phyloP scores from a whole-genome alignment of 2,329 filamentous ascomycete species.

The Apiospora arundinis region DNA sequence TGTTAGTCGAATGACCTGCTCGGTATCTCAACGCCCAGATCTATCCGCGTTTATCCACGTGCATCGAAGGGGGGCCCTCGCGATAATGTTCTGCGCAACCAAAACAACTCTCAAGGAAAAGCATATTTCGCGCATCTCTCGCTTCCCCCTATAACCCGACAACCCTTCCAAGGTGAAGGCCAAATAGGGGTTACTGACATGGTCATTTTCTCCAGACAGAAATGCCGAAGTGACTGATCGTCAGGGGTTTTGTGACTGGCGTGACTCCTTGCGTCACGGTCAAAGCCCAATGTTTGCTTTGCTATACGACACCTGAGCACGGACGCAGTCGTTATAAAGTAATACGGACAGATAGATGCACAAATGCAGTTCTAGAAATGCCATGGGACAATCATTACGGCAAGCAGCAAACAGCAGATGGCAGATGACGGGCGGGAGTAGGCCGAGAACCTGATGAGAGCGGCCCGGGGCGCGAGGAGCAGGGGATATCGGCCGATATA shows the following conservation, averaged over 20 bases:
- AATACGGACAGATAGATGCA: neutral
- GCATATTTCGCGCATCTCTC: neutral
- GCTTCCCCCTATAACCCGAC: neutral
- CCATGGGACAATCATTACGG: neutral
- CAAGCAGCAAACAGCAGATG: neutral
- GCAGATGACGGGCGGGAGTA: neutral
- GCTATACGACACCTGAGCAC: neutral
- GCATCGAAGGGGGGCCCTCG: neutral
- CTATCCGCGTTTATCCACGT: neutral
- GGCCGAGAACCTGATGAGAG: neutral
- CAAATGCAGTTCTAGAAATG: neutral
- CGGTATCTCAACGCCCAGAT: neutral
- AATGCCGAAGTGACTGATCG: neutral
- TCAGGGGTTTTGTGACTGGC: neutral
- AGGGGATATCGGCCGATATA: neutral
- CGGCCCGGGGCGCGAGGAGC: constrained; percentile 2
- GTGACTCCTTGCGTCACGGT: neutral
- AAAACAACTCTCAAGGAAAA: too few relatives aligned
- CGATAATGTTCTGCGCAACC: neutral
- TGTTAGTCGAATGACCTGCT: too few relatives aligned
- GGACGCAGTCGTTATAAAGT: neutral
- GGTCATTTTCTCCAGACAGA: neutral
- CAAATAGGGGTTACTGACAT: neutral
- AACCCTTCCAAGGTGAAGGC: neutral
- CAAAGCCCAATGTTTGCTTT: neutral